Evolutionary conservation across 129 eudicot species (phyloP), one percentile per base, ranked within the genome.

Genomic region (Flaveria trinervia): DNA sequence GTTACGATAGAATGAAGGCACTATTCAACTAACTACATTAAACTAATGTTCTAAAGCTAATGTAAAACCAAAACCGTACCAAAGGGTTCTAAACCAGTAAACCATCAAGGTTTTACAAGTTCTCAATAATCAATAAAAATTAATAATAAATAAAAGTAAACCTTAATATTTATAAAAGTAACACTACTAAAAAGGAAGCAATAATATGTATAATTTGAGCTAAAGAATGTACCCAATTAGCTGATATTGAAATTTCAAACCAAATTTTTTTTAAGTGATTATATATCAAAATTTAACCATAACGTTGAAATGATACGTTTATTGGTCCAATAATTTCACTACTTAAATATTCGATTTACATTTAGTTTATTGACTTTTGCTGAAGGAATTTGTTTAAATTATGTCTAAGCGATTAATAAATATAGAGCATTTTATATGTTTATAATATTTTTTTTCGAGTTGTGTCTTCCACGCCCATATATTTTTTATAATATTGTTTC

Each of bases 281-380:
- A 59, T 59, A 59, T 59, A 7, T 9, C 8, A 59, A 20, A 22
- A 59, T 22, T 25, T 20, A 23, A 23, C 16, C 65, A 59, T 23
- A 59, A 59, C 43, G 11, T 26, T 62, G 64, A 56, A 56, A 28
- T 45, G 30, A 62, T 14, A 26, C 41, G 68, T 25, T 62, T 30
- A 62, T 62, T 28, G 44, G n/a, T 28, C 16, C 69, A 64, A 30
- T 26, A 64, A 64, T 30, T 64, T 64, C 69, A 12, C 45, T 26
- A 16, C 4, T 64, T 14, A 30, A 16, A 30, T 64, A 64, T 6
- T 33, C 3, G 45, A 30, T 20, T 64, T 28, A 2, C 33, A 64
- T 30, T 30, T 6, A 28, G 33, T 26, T 64, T 64, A 30, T 12
- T 64, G 45, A 33, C 45, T 28, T 26, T 64, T 15, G 69, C 33